Conservation (phyloP, 164 flowering plant genomes). For the Umbilicus rupestris region DNA sequence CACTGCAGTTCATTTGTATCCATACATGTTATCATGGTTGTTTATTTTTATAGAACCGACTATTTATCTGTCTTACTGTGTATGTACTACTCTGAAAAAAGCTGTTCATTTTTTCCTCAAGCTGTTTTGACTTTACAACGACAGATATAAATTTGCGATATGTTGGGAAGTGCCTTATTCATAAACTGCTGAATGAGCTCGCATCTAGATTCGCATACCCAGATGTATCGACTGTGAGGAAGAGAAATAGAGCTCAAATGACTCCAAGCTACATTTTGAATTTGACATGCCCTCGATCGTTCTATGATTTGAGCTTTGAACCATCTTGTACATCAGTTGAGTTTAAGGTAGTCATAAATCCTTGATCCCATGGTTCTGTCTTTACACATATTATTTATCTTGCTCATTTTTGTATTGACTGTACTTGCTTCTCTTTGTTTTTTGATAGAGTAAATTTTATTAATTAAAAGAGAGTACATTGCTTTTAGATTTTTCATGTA, state of each 20-base stretch:
- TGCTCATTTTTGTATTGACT: neutral
- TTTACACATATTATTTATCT: neutral
- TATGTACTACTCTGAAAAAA: neutral
- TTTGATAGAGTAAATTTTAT: too few species aligned
- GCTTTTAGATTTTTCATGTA: too few species aligned
- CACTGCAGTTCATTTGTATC: slow-evolving; percentile 90
- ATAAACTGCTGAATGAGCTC: slow-evolving; percentile 48
- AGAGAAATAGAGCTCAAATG: slow-evolving; percentile 39
- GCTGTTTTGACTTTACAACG: slow-evolving; percentile 26
- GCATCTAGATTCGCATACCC: slow-evolving; percentile 30
- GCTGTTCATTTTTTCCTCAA: neutral
- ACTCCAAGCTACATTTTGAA: slow-evolving; percentile 45
- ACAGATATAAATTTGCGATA: slow-evolving; percentile 74
- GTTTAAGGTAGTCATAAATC: slow-evolving; percentile 56
- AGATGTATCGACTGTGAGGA: slow-evolving; percentile 26
- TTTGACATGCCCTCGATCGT: slow-evolving; percentile 43
- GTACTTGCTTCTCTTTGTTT: neutral
- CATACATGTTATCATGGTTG: slow-evolving; percentile 14
- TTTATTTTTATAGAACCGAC: neutral
- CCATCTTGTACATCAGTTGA: slow-evolving; percentile 64
- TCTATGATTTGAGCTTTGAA: slow-evolving; percentile 69
- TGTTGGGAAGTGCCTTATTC: slow-evolving; percentile 43
- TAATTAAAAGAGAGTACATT: too few species aligned
- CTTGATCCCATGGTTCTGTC: neutral
- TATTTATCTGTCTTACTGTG: neutral